Evolutionary conservation across 2,329 filamentous ascomycete genomes (phyloP).

Genomic region (Chaetomium sp.): DNA sequence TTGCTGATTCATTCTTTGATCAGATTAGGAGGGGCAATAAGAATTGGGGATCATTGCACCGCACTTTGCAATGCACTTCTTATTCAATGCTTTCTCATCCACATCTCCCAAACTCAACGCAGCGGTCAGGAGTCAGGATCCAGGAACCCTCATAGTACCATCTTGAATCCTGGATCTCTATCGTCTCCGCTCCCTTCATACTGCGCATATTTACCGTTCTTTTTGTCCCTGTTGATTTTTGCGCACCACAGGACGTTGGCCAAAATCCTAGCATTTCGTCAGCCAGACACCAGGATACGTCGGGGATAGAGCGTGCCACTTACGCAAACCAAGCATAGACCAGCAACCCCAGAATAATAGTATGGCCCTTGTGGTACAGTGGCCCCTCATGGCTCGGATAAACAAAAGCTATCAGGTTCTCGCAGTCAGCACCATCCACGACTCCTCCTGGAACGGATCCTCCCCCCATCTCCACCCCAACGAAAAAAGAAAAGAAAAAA

Average conservation of each 20-base stretch:
- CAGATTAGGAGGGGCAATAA: not conserved
- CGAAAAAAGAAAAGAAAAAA: not conserved
- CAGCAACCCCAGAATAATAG: slow-evolving; percentile 60
- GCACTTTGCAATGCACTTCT: not conserved
- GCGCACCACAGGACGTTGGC: slow-evolving; percentile 63
- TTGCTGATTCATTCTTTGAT: not conserved
- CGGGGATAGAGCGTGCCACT: slow-evolving; percentile 36
- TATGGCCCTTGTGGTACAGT: slow-evolving; percentile 62
- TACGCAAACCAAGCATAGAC: slow-evolving; percentile 66
- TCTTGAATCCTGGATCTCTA: slow-evolving; percentile 52
- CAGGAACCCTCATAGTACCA: not conserved
- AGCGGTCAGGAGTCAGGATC: no score
- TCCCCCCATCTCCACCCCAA: not conserved
- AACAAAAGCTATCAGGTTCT: slow-evolving; percentile 50
- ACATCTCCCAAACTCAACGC: not conserved
- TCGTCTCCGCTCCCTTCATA: slow-evolving; percentile 63
- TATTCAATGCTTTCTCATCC: not conserved
- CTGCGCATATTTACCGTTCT: slow-evolving; percentile 58
- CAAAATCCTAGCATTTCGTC: slow-evolving; percentile 50
- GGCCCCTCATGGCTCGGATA: slow-evolving; percentile 61
- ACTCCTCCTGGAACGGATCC: not conserved
- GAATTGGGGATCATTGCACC: not conserved
- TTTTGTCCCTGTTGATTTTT: slow-evolving; percentile 67
- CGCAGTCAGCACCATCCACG: not conserved
- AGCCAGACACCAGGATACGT: not conserved